phyloP scores from a whole-genome alignment of 2,329 filamentous ascomycete genomes.

The Chaetomiaceae sp. region DNA sequence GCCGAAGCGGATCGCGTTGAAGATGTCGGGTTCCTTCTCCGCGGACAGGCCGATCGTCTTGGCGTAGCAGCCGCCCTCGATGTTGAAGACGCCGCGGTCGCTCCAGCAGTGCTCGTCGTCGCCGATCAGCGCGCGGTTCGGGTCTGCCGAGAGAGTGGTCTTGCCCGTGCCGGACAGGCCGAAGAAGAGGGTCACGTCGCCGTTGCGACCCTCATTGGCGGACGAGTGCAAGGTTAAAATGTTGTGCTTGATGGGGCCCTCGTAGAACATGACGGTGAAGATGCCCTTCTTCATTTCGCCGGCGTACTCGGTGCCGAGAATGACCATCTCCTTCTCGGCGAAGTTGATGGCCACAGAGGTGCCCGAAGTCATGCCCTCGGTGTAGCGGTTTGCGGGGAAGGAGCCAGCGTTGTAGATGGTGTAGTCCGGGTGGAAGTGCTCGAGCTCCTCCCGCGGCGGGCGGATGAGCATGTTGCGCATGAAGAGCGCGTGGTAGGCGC shows the following conservation, averaged over 20 bases:
- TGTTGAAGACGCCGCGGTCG: constrained; percentile 96
- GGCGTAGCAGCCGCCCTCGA: constrained; percentile 98
- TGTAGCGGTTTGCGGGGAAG: constrained; percentile 98
- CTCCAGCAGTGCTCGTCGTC: constrained; percentile 99
- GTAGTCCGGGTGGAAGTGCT: constrained; percentile 98
- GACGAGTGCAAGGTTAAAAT: constrained; percentile 97
- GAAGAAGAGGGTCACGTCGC: constrained; percentile 98
- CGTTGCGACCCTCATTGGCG: constrained; percentile 89
- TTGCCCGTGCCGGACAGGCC: constrained; percentile 97
- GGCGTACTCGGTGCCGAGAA: constrained; percentile 96
- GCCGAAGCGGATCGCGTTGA: constrained; percentile 89
- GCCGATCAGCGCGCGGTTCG: constrained; percentile 91
- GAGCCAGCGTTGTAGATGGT: constrained; percentile 99
- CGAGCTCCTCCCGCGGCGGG: constrained; percentile 81
- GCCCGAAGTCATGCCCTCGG: constrained; percentile 95
- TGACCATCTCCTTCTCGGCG: constrained; percentile 99
- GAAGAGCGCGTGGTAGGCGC: constrained; percentile 98
- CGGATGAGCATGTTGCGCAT: constrained; percentile 99
- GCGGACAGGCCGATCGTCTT: constrained; percentile 96
- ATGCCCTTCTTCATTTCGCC: constrained; percentile 98
- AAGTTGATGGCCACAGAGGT: constrained; percentile 99
- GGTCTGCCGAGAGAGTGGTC: constrained; percentile 95
- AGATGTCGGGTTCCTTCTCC: constrained; percentile 99
- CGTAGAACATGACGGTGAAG: constrained; percentile 99
- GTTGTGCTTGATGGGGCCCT: constrained; percentile 99